Base-by-base conservation (phyloP, 2,329 filamentous ascomycete genomes). In the Diaporthe vexans region DNA sequence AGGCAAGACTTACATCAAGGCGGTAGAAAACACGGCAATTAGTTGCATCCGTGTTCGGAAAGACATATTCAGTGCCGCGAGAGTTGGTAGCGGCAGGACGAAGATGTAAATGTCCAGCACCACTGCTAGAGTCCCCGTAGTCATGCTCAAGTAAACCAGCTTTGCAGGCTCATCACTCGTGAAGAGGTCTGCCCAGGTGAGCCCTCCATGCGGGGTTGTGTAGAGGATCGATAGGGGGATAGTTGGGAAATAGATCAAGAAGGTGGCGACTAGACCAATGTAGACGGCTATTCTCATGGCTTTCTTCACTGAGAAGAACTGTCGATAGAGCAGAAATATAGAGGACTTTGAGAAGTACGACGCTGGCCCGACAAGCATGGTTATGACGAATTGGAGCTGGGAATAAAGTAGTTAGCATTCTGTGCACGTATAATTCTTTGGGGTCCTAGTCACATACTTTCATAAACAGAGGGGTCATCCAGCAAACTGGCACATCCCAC, bases 71-170 rank as follows among this genome's bases (percentile, higher is more conserved):
- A 69, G 48, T 52, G 33, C 11, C 21, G 33, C 33, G 9, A 69
- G 37, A 37, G 52, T 56, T 21, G 65, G 65, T 1, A 69, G 51
- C 2, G 65, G 65, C 8, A 69, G 33, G n/a, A 69, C 19, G 33
- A 69, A 56, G n/a, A 69, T 69, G n/a, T 40, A 69, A 7, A 69
- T 69, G 33, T 56, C 65, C 26, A 69, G 15, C 26, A 13, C 51
- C 3, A 69, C 37, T 43, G 65, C 21, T 15, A 37, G 19, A 26
- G n/a, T 9, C 24, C 48, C 65, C 24, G 1, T 13, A 17, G 8
- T n/a, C 40, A 54, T 26, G 48, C 65, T 33, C 21, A 11, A 56
- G 33, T 69, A 69, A 19, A 40, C 19, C 37, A 26, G 2, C 11
- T 37, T 69, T 19, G 0, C 7, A 26, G 7, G 33, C 4, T 33